Evolutionary conservation across 495 filamentous ascomycete genomes (phyloP), one percentile per base, ranked within the genome.

Genomic region (Beverwykella pulmonaria): DNA sequence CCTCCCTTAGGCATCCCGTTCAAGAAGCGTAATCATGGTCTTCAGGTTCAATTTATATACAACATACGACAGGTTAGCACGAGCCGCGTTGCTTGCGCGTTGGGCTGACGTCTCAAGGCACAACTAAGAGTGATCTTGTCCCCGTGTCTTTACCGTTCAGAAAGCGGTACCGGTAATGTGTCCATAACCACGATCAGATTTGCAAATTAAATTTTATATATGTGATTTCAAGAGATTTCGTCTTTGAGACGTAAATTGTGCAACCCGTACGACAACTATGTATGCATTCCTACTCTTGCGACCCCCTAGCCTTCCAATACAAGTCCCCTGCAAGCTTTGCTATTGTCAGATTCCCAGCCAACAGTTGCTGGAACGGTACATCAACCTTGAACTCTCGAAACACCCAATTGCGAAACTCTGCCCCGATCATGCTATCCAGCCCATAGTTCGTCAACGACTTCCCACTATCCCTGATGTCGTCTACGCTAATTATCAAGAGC

Each of bases 341-440:
- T 20, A 61, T 39, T 26, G 56, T 46, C 57, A 67, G 9, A 12
- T 34, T 62, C 39, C 22, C 20, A 44, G 36, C 57, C 10, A 60
- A 22, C 22, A 60, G 44, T 10, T 50, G n/a, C 15, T 48, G 44
- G 27, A 60, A 60, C 22, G 57, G 34, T 2, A 62, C 25, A 26
- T 62, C 46, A 12, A 62, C 12, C 15, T 22, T 44, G 34, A 62
- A 53, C 48, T 62, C 46, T 46, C 44, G 53, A 25, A 48, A 48
- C 4, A 48, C 15, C 44, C 61, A 63, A 10, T 26, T 63, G 9
- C 61, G 7, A 41, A 63, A 30, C 61, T 63, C 61, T 23, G 50
- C 61, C 25, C 61, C 61, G 44, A 63, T 63, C 61, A 63, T 63
- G 30, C 29, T 41, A 26, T 63, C 61, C 14, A 63, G 19, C 4